Conservation (phyloP, 768 basidiomycete species). For the Leucocoprinus sp. region DNA sequence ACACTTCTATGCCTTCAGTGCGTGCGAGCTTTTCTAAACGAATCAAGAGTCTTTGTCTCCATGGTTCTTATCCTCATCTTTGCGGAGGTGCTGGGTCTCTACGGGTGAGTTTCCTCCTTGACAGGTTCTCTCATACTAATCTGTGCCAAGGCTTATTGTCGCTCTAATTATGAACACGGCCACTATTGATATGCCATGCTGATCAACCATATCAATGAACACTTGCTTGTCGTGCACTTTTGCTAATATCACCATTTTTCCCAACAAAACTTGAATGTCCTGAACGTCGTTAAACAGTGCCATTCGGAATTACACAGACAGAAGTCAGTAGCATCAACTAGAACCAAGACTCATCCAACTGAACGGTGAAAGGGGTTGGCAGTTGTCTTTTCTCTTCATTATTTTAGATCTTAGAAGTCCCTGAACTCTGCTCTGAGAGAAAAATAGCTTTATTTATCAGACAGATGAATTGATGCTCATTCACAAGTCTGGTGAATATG, state of each 20-base stretch:
- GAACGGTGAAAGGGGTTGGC: no score
- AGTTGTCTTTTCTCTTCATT: no score
- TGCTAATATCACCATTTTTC: constrained; percentile 1
- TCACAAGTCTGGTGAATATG: no score
- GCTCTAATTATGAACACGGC: constrained; percentile 88
- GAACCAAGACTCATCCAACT: no score
- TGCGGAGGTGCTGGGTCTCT: constrained; percentile 84
- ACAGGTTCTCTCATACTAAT: neutral
- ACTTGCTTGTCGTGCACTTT: constrained; percentile 1
- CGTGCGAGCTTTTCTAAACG: constrained; percentile 85
- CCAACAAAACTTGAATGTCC: neutral
- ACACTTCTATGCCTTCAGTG: constrained; percentile 39
- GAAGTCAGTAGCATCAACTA: no score
- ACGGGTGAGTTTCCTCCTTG: constrained; percentile 46
- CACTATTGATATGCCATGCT: constrained; percentile 4
- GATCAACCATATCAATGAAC: no score
- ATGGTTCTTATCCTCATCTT: constrained; percentile 98
- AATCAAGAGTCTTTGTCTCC: constrained; percentile 84
- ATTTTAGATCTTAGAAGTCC: no score
- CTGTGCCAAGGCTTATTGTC: constrained; percentile 57
- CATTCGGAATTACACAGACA: neutral
- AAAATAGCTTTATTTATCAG: no score
- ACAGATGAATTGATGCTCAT: no score
- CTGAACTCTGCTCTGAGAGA: no score
- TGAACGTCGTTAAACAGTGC: neutral